Evolutionary conservation across 345 rosid genomes (phyloP).

Genomic region (Microthlaspi erraticum): DNA sequence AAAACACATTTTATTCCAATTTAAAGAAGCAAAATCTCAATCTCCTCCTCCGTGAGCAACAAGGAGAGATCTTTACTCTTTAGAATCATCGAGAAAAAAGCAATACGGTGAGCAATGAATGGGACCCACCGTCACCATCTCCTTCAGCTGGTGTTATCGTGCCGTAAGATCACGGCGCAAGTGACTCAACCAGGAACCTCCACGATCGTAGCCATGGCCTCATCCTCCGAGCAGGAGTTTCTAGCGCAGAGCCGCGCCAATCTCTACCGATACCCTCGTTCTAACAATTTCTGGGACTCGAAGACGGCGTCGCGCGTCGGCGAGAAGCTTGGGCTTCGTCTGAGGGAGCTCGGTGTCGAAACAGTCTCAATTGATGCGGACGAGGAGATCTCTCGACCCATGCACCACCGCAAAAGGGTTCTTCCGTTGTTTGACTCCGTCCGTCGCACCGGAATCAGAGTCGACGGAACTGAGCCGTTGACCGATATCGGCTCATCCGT

Average conservation of each 20-base stretch:
- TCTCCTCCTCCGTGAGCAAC: background rate
- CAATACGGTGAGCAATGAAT: conserved; percentile 37
- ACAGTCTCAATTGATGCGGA: conserved; percentile 57
- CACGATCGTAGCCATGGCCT: conserved; percentile 86
- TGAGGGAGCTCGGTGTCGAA: conserved; percentile 66
- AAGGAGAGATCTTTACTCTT: conserved; percentile 19
- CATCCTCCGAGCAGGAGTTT: conserved; percentile 80
- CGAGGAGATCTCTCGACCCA: conserved; percentile 76
- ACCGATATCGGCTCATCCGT: conserved; percentile 42
- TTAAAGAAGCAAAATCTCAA: background rate
- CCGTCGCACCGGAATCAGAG: conserved; percentile 68
- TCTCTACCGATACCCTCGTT: conserved; percentile 63
- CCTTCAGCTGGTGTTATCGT: conserved; percentile 78
- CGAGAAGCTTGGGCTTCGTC: conserved; percentile 75
- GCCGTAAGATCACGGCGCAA: conserved; percentile 85
- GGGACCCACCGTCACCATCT: conserved; percentile 54
- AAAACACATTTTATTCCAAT: background rate
- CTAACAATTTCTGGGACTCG: conserved; percentile 66
- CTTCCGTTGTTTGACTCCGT: conserved; percentile 77
- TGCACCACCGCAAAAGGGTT: conserved; percentile 67
- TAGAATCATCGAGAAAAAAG: conserved; percentile 5
- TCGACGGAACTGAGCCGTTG: conserved; percentile 69
- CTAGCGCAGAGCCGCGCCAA: conserved; percentile 63
- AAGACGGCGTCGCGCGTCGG: conserved; percentile 81
- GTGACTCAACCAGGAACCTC: conserved; percentile 64